Evolutionary conservation across 2,329 filamentous ascomycete species (phyloP).

Genomic region (Fusarium burgessii): DNA sequence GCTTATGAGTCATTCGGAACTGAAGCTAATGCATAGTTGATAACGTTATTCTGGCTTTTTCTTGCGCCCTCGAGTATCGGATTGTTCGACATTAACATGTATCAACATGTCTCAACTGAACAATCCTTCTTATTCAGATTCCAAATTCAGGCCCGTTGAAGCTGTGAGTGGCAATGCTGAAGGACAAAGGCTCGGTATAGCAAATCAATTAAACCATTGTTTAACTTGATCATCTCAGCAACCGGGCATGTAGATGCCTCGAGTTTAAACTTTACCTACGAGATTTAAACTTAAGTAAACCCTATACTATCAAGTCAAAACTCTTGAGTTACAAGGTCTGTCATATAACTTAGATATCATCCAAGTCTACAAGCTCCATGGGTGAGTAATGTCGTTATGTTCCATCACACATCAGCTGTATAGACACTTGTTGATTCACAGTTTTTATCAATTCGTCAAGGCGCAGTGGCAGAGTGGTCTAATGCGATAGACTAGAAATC

Average conservation of each 20-base stretch:
- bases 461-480: constrained; percentile 48
- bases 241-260: not conserved
- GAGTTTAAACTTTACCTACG: not conserved
- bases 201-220: not conserved
- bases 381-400: not conserved
- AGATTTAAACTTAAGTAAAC: not conserved
- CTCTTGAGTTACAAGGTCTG: not conserved
- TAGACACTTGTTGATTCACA: accelerated
- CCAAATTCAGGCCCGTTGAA: not conserved
- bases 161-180: not conserved
- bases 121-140: no score
- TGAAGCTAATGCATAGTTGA: not conserved
- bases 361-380: not conserved
- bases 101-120: not conserved
- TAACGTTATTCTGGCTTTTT: not conserved
- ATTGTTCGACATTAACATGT: no score
- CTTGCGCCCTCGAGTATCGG: no score
- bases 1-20: not conserved
- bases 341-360: not conserved
- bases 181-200: not conserved
- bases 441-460: constrained; percentile 12
- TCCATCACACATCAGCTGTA: accelerated
- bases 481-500: constrained; percentile 49
- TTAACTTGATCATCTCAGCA: not conserved
- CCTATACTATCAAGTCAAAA: no score